Conservation (phyloP, 257 asterid genomes). For the Vinca minor region DNA sequence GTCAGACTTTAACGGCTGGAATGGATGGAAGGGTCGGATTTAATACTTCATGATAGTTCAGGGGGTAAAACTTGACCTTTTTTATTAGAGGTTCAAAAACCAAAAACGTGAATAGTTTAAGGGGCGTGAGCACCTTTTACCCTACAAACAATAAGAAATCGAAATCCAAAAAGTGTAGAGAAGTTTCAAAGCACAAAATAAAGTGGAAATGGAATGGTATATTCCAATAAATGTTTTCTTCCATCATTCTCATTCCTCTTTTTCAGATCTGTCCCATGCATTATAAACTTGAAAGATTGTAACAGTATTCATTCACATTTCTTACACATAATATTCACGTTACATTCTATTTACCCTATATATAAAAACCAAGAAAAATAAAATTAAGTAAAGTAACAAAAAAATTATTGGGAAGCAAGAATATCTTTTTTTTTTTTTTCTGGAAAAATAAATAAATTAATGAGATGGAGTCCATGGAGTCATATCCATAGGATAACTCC, state of each 20-base stretch:
- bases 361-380: not conserved
- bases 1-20: no score
- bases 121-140: no score
- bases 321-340: not conserved
- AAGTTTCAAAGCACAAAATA: not conserved
- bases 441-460: not conserved
- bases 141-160: no score
- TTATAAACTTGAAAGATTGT: not conserved
- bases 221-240: not conserved
- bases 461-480: constrained; percentile 69
- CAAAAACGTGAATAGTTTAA: no score
- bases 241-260: not conserved
- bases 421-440: no score
- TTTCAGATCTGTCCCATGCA: not conserved
- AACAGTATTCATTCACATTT: constrained; percentile 9
- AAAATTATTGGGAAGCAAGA: not conserved
- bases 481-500: constrained; percentile 94
- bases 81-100: no score
- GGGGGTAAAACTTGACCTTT: no score
- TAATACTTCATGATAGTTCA: no score
- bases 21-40: no score
- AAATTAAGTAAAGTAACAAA: not conserved
- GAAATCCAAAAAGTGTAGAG: no score
- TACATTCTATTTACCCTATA: not conserved
- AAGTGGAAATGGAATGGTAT: not conserved